Evolutionary conservation across 352 stramenopile genomes (phyloP).

Genomic region (Pilasporangium apinafurcum): DNA sequence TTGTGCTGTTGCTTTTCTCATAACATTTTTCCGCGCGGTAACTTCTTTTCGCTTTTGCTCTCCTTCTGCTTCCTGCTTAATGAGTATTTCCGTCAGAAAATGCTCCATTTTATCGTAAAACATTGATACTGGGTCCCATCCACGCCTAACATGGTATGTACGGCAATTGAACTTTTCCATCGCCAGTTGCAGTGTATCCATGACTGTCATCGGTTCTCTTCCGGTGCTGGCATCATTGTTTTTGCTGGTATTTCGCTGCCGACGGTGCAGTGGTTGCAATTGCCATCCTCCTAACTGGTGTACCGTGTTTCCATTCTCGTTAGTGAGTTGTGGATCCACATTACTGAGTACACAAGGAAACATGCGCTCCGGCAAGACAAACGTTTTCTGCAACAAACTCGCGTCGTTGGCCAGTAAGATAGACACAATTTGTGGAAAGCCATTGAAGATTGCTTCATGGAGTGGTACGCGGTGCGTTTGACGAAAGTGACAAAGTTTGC

Average conservation of each 20-base stretch:
- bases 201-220: conserved; percentile 26
- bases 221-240: neutral
- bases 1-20: conserved; percentile 34
- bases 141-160: conserved; percentile 19
- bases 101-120: conserved; percentile 25
- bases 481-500: conserved; percentile 33
- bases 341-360: conserved; percentile 20
- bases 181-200: conserved; percentile 43
- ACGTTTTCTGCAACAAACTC: conserved; percentile 48
- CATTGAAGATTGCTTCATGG: conserved; percentile 69
- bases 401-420: conserved; percentile 48
- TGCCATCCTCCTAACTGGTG: conserved; percentile 33
- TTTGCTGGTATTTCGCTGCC: neutral
- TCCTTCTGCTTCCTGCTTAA: conserved; percentile 9
- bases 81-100: conserved; percentile 23
- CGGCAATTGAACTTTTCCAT: conserved; percentile 31
- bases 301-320: conserved; percentile 2
- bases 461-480: conserved; percentile 67
- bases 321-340: neutral
- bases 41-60: conserved; percentile 22
- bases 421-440: conserved; percentile 38
- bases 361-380: conserved; percentile 44
- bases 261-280: conserved; percentile 25
- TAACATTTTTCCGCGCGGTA: conserved; percentile 31
- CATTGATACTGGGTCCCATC: conserved; percentile 26